A percentile compares a stretch with the other conserved stretches of the same genome.
Conservation (phyloP, 1,139 yeast genomes). For the Hyphopichia wangnamkhiaoensis region DNA sequence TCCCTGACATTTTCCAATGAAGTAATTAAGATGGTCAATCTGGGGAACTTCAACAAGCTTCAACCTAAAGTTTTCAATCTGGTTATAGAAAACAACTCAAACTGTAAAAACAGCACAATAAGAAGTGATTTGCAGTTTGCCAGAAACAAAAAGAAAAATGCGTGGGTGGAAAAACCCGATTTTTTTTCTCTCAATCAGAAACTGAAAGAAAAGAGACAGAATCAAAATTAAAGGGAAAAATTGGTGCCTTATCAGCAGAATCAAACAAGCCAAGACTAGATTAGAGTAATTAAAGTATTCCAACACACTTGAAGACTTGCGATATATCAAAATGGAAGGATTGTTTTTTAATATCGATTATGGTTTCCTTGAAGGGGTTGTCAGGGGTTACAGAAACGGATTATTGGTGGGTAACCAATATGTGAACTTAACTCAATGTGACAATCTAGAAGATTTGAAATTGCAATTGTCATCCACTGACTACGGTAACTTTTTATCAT, state of each 20-base stretch:
- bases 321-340: slow-evolving; percentile 64
- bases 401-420: slow-evolving; percentile 77
- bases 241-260: too few relatives aligned
- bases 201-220: neutral
- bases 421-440: slow-evolving; percentile 93
- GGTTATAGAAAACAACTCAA: neutral
- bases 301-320: neutral
- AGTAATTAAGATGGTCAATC: too few relatives aligned
- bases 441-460: slow-evolving; percentile 88
- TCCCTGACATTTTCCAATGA: slow-evolving; percentile 17
- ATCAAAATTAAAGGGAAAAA: neutral
- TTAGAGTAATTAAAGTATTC: too few relatives aligned
- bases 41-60: too few relatives aligned
- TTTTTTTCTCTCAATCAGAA: neutral
- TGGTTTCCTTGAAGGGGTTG: slow-evolving; percentile 93
- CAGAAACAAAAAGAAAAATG: too few relatives aligned
- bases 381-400: slow-evolving; percentile 91
- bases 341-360: slow-evolving; percentile 81
- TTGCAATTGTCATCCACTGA: slow-evolving; percentile 94
- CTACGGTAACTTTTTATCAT: slow-evolving; percentile 86
- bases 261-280: too few relatives aligned
- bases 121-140: neutral
- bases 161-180: neutral
- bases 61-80: neutral
- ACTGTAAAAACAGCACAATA: neutral